Conservation (phyloP, 257 asterid genomes). For the Solanum piurae region DNA sequence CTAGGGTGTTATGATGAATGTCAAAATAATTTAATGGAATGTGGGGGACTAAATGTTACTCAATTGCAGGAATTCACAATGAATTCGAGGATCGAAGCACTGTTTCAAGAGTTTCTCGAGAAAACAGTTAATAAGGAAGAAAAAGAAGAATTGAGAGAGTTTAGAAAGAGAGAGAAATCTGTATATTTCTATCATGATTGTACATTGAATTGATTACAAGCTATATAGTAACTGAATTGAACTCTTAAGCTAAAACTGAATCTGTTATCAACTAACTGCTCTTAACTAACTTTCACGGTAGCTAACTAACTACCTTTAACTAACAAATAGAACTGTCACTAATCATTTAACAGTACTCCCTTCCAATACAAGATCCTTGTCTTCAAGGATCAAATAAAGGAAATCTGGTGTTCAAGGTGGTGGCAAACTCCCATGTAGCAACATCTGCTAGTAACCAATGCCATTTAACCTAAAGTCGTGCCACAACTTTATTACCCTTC, state of each 20-base stretch:
- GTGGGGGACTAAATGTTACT: background rate
- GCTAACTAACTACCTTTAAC: background rate
- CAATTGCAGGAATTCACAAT: background rate
- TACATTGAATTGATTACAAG: background rate
- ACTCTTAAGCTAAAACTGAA: background rate
- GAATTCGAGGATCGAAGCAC: background rate
- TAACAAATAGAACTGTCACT: too few species aligned
- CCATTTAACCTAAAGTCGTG: too few species aligned
- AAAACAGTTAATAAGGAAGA: background rate
- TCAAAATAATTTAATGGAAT: background rate
- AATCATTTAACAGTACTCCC: background rate
- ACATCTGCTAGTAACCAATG: too few species aligned
- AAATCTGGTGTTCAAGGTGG: too few species aligned
- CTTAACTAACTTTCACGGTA: background rate
- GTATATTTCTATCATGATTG: background rate
- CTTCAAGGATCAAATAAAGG: background rate
- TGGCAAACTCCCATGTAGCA: background rate
- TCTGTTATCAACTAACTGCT: background rate
- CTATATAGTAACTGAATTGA: background rate
- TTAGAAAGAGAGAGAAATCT: too few species aligned
- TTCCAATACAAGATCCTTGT: background rate
- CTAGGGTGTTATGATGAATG: background rate
- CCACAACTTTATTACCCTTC: too few species aligned
- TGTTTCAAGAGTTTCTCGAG: background rate
- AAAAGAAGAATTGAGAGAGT: background rate